Evolutionary conservation across 2,329 filamentous ascomycete species (phyloP).

Genomic region (Stemphylium lycopersici): DNA sequence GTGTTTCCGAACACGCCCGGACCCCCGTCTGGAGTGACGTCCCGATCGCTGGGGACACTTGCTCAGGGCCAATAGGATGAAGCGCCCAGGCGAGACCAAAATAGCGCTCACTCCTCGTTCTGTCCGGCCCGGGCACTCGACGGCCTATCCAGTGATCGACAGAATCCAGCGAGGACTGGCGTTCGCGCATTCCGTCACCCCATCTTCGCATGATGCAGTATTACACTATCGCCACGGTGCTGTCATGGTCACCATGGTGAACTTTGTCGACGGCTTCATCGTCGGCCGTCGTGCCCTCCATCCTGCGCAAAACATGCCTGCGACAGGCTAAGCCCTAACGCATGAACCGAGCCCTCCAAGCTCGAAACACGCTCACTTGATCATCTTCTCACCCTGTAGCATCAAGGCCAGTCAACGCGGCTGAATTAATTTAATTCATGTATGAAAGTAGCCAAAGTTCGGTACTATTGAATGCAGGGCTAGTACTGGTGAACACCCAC

Average conservation of each 20-base stretch:
- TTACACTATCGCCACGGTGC: constrained; percentile 2
- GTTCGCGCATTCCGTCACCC: constrained; percentile 12
- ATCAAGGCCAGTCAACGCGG: constrained; percentile 15
- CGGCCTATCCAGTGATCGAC: constrained; percentile 14
- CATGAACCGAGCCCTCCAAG: constrained; percentile 33
- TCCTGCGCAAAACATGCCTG: constrained; percentile 30
- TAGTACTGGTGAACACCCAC: constrained; percentile 9
- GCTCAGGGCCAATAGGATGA: constrained; percentile 6
- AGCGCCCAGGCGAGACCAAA: constrained; percentile 11
- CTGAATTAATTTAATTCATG: constrained; percentile 27
- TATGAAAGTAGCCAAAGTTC: constrained; percentile 20
- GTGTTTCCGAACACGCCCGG: constrained; percentile 14
- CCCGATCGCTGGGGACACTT: background rate
- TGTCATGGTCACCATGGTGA: background rate
- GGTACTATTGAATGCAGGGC: constrained; percentile 10
- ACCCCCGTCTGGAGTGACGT: constrained; percentile 17
- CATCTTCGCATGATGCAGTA: constrained; percentile 10
- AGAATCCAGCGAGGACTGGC: constrained; percentile 8
- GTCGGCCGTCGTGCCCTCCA: background rate
- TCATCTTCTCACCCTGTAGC: constrained; percentile 20
- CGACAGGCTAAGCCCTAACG: constrained; percentile 29
- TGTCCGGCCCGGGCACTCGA: constrained; percentile 8
- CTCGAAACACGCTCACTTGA: constrained; percentile 34
- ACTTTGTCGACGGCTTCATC: background rate
- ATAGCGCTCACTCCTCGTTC: constrained; percentile 16